Conservation (phyloP, 331 rosid species). For the Prunus yedoensis region DNA sequence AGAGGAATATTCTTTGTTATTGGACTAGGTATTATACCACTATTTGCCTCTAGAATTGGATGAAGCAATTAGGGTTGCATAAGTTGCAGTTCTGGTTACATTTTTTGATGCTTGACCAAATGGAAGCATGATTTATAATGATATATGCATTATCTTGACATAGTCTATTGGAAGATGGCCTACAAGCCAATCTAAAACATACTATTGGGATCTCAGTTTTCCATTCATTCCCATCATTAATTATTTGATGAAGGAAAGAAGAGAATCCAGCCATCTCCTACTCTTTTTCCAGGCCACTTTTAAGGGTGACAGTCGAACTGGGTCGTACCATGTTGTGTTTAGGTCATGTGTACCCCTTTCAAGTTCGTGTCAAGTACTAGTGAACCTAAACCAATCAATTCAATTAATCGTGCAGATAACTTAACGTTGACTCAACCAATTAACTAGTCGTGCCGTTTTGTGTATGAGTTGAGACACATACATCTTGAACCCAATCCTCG, state of each 20-base stretch:
- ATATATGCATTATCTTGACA: background rate
- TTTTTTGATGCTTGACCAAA: no score
- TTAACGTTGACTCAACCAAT: background rate
- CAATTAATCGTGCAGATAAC: background rate
- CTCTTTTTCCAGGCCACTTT: background rate
- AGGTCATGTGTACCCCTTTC: background rate
- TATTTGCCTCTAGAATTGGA: background rate
- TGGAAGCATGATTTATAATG: no score
- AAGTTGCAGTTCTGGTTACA: no score
- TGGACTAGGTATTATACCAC: background rate
- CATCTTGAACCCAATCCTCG: background rate
- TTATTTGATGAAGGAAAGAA: background rate
- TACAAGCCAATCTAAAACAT: background rate
- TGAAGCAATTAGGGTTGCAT: background rate
- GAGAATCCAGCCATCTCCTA: background rate
- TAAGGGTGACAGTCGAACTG: background rate
- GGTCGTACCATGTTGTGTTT: background rate
- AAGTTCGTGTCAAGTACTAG: background rate
- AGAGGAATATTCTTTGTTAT: background rate
- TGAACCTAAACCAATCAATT: background rate
- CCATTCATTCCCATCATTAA: background rate
- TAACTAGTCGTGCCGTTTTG: background rate
- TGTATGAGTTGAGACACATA: background rate
- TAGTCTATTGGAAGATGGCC: background rate
- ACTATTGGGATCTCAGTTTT: background rate